Conservation (phyloP, 768 basidiomycete genomes). For the Naganishia onofrii region DNA sequence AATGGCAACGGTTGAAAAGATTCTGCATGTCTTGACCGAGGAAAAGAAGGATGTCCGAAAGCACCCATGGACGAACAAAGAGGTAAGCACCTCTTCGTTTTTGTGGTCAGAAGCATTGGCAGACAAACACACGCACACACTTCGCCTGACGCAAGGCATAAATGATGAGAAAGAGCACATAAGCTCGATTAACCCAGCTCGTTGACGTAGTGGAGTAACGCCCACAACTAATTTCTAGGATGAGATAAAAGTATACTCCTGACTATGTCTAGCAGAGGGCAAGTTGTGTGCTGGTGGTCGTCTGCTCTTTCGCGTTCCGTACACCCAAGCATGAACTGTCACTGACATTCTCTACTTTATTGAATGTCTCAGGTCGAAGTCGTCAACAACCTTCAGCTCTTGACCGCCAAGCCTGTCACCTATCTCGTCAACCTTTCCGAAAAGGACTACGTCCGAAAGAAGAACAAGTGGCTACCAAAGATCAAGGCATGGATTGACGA, state of each 20-base stretch:
- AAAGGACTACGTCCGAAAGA: slow-evolving; percentile 89
- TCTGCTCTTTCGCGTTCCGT: background rate
- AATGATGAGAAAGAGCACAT: slow-evolving; percentile 74
- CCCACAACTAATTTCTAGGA: slow-evolving; percentile 59
- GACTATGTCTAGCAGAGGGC: slow-evolving; percentile 32
- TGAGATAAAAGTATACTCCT: slow-evolving; percentile 61
- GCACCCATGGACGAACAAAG: slow-evolving; percentile 91
- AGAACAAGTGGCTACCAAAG: slow-evolving; percentile 98
- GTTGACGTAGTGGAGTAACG: slow-evolving; percentile 86
- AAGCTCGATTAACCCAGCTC: slow-evolving; percentile 92
- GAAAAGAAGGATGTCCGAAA: slow-evolving; percentile 90
- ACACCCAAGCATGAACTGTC: background rate
- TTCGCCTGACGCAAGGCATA: slow-evolving; percentile 30
- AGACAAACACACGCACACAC: background rate
- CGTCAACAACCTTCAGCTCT: slow-evolving; percentile 64
- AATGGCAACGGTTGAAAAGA: slow-evolving; percentile 80
- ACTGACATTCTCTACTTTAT: background rate
- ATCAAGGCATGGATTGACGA: slow-evolving; percentile 98
- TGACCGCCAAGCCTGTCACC: slow-evolving; percentile 94
- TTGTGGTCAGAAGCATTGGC: background rate
- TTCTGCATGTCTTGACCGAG: slow-evolving; percentile 69
- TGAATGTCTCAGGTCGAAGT: slow-evolving; percentile 45
- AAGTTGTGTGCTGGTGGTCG: background rate
- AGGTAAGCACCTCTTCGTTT: slow-evolving; percentile 60
- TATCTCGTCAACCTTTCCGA: slow-evolving; percentile 98